Conservation (phyloP, 208 protist species). For the Naegleria gruberi region DNA sequence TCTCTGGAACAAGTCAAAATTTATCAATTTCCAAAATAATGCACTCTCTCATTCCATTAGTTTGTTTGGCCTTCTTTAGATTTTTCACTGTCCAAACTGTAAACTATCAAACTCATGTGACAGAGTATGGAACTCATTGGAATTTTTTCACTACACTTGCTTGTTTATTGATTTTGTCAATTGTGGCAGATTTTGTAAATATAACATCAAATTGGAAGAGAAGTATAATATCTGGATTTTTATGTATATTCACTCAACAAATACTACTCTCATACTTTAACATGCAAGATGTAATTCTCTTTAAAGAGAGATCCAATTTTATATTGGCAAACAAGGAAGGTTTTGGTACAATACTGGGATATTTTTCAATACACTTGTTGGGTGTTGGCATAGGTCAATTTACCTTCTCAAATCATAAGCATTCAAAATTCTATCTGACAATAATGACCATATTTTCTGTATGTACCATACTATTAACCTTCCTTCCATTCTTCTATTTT, state of each 20-base stretch:
- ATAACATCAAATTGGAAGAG: background rate
- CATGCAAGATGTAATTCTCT: background rate
- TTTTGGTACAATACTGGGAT: background rate
- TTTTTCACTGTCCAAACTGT: conserved; percentile 23
- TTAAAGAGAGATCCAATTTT: background rate
- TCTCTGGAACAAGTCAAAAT: no score
- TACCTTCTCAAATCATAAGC: background rate
- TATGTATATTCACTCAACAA: background rate
- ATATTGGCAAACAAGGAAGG: background rate
- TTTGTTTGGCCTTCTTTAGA: conserved; percentile 46
- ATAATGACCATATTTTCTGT: background rate
- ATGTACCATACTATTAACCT: background rate
- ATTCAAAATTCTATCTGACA: background rate
- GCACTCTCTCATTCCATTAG: conserved; percentile 36
- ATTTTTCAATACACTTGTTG: background rate
- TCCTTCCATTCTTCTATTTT: background rate
- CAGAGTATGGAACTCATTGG: conserved; percentile 72
- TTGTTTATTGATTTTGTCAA: conserved; percentile 33
- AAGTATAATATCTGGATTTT: background rate
- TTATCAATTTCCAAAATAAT: background rate
- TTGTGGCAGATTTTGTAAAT: background rate
- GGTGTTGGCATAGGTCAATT: background rate
- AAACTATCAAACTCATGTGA: conserved; percentile 49
- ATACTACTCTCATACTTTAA: background rate
- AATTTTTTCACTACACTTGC: conserved; percentile 73